These are phyloP conservation scores for Fusarium transvaalense DNA, from an alignment of 2,329 filamentous ascomycete species.

Conservation along the genomic window DNA sequence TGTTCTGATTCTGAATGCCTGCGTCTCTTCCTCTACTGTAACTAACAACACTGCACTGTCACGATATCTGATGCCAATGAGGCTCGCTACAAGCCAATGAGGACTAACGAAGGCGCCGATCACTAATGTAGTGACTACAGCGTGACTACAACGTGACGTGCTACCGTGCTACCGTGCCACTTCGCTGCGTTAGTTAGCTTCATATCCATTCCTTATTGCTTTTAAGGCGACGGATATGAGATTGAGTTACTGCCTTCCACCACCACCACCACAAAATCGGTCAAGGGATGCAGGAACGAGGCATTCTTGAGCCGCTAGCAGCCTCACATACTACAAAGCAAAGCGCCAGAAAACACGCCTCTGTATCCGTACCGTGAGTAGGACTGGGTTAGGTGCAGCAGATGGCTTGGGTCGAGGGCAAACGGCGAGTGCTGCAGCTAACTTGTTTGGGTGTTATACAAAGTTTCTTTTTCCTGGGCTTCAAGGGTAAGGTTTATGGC, in stretches of 20 bases:
- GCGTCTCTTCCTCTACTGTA: background rate
- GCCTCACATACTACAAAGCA: background rate
- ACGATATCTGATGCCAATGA: background rate
- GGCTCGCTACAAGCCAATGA: slow-evolving; percentile 7
- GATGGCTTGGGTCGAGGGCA: background rate
- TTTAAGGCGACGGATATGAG: slow-evolving; percentile 10
- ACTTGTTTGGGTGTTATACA: slow-evolving; percentile 10
- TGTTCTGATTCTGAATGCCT: background rate
- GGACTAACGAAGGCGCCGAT: background rate
- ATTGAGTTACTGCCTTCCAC: slow-evolving; percentile 10
- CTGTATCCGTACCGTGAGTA: background rate
- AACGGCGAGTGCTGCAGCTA: slow-evolving; percentile 21
- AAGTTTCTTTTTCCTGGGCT: slow-evolving; percentile 7
- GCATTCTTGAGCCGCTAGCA: slow-evolving; percentile 17
- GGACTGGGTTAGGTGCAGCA: background rate
- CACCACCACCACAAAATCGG: slow-evolving; percentile 12
- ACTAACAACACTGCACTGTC: background rate
- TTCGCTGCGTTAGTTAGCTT: slow-evolving; percentile 2
- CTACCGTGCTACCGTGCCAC: slow-evolving; percentile 2
- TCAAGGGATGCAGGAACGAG: slow-evolving; percentile 41
- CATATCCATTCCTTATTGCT: slow-evolving; percentile 5
- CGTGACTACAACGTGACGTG: slow-evolving; percentile 5
- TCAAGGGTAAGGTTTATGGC: background rate
- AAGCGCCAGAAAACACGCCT: background rate
- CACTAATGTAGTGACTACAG: slow-evolving; percentile 1